These are phyloP conservation scores for Arthromyces matolae DNA, from an alignment of 768 basidiomycete species.

Conservation along the genomic window DNA sequence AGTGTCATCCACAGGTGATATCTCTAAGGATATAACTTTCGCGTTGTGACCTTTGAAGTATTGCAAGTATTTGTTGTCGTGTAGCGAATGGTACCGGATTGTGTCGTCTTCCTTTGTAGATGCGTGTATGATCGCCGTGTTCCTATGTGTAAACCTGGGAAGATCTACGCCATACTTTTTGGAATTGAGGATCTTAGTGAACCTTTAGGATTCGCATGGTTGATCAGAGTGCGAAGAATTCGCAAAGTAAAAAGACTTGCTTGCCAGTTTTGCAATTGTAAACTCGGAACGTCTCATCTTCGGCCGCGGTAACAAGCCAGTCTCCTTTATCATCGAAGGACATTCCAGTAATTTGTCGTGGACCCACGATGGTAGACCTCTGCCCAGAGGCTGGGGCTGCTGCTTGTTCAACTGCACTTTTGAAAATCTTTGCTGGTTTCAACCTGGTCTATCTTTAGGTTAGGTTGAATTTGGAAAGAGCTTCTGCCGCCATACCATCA, in stretches of 20 bases:
- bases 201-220: constrained; percentile 39
- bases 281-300: constrained; percentile 89
- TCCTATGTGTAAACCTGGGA: constrained; percentile 92
- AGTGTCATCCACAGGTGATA: constrained; percentile 89
- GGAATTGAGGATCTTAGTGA: constrained; percentile 74
- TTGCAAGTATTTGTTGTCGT: constrained; percentile 93
- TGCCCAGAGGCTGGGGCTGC: constrained; percentile 44
- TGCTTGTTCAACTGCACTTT: constrained; percentile 63
- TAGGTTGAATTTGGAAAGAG: constrained; percentile 8
- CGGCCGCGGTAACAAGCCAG: constrained; percentile 77
- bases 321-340: constrained; percentile 91
- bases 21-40: constrained; percentile 83
- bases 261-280: constrained; percentile 90
- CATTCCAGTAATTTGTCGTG: constrained; percentile 81
- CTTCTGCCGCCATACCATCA: constrained; percentile 44
- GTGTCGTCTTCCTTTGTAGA: constrained; percentile 96
- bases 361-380: constrained; percentile 40
- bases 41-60: constrained; percentile 96
- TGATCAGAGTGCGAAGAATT: constrained; percentile 17
- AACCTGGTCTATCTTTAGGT: constrained; percentile 52
- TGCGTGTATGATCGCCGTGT: constrained; percentile 78
- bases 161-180: constrained; percentile 97
- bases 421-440: constrained; percentile 89
- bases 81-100: constrained; percentile 89
- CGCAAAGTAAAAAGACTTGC: constrained; percentile 55